Evolutionary conservation across 805 yeast genomes (phyloP), one percentile per base, ranked within the genome.

Genomic region (Wickerhamomyces silvicola): DNA sequence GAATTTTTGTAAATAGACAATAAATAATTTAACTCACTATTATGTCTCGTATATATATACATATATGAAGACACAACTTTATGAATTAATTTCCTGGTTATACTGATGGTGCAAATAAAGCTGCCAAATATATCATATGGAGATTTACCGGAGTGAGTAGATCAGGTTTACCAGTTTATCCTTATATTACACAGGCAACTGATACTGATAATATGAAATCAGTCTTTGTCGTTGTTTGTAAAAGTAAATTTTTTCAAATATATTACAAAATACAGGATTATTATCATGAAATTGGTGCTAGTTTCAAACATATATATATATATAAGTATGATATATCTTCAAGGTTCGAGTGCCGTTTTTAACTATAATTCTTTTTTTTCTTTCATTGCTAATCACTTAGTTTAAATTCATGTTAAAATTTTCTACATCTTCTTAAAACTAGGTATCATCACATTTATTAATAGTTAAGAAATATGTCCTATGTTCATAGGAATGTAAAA

Each of bases 121-220:
- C 95, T 13, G 94, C 92, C 22, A 86, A 85, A 56, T 87, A 86
- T 49, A 85, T 88, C 37, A 68, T 87, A 26, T 85, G 95, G 94
- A 70, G 94, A 51, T 87, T 87, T 54, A 78, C 84, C 24, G 86
- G 81, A 54, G 75, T 84, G 29, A 88, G 87, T 54, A 68, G 94
- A 43, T 78, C 92, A 1, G 85, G 86, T 14, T 64, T 86, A 41
- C 81, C 79, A 38, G 73, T 88, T 21, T 83, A 82, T 48, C 95
- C 96, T 10, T 94, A 87, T 56, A 82, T 87, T 16, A 87, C 97
- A 4, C 95, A 87, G 57, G 96, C 96, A 0, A 87, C 95, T 1
- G 95, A 87, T 54, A 87, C 96, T 6, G 77, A 85, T 18, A 87
- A 87, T 57, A 86, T 88, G 40, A 77, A 81, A 50, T 62, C 86